A percentile compares a stretch with the other conserved stretches of the same genome.
phyloP scores from a whole-genome alignment of 2,329 filamentous ascomycete genomes.

The Pestalotiopsis fici region DNA sequence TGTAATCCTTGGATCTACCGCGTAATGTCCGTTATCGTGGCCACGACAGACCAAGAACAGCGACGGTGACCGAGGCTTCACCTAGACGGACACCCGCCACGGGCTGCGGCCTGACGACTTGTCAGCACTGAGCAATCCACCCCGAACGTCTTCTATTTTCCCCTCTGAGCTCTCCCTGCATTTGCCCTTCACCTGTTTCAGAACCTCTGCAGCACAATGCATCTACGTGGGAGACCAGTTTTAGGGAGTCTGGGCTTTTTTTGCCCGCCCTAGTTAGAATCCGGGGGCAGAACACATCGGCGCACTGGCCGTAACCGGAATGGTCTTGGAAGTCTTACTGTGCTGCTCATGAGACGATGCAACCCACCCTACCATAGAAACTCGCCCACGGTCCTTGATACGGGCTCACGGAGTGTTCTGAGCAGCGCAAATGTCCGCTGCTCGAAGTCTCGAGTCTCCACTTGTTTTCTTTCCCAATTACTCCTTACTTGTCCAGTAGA shows the following conservation, averaged over 20 bases:
- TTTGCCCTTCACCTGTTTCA: not conserved
- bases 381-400: not conserved
- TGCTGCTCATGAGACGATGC: not conserved
- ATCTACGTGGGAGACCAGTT: not conserved
- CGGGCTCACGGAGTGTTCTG: not conserved
- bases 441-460: not conserved
- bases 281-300: not conserved
- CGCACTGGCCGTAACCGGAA: not conserved
- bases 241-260: not conserved
- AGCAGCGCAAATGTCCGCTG: not conserved
- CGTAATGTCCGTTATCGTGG: not conserved
- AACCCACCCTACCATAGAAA: not conserved
- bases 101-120: not conserved
- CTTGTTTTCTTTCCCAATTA: not conserved
- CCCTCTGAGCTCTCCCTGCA: not conserved
- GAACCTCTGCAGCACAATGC: not conserved
- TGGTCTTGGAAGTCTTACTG: not conserved
- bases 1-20: not conserved
- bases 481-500: not conserved
- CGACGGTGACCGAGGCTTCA: not conserved
- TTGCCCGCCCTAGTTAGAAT: not conserved
- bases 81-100: not conserved
- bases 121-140: too few relatives aligned
- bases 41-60: not conserved
- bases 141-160: not conserved